Base-by-base conservation (phyloP, 805 yeast genomes). In the Schwanniomyces sp. region DNA sequence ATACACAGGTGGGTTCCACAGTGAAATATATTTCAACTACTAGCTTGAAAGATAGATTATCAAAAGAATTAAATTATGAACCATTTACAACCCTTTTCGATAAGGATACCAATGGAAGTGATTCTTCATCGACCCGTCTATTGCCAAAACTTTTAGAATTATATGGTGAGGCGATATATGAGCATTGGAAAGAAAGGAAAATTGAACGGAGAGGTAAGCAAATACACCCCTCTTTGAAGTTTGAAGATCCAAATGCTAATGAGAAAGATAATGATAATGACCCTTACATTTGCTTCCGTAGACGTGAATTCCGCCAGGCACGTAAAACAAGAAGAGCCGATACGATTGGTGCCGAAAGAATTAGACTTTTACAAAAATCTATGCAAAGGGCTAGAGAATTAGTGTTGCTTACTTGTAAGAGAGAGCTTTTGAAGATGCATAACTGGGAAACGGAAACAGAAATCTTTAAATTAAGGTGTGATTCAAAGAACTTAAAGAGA, bases 301-400 rank as follows among this genome's bases (percentile, higher is more conserved):
- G 97, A 55, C 86, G 99, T 66, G 98, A 91, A 61, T 86, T 90
- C 54, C 82, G 99, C 54, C 97, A 88, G 62, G 94, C 95, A 27
- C 86, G 99, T 66, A 94, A 94, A 66, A 94, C 99, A 0, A 82
- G 99, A 66, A 82, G 98, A 53, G 88, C 97, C 0, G 99, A 94
- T 70, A 80, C 88, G 29, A 88, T 90, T 57, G 90, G 94, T 55
- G 85, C 91, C 11, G 97, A 91, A 65, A 81, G 91, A 53, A 74
- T 94, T 43, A 78, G 94, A 18, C 64, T 80, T 47, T 72, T 94
- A 28, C 88, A 86, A 52, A 78, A 78, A 50, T 96, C 94, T 50
- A 75, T 94, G 70, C 85, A 81, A 52, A 78, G 84, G 43, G 95
- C 96, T 1, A 78, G 85, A 52, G 83, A 80, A 43, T 70, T 94